Evolutionary conservation across 371 early-diverging fungal species (phyloP).

Genomic region (Conidiobolus incongruus): DNA sequence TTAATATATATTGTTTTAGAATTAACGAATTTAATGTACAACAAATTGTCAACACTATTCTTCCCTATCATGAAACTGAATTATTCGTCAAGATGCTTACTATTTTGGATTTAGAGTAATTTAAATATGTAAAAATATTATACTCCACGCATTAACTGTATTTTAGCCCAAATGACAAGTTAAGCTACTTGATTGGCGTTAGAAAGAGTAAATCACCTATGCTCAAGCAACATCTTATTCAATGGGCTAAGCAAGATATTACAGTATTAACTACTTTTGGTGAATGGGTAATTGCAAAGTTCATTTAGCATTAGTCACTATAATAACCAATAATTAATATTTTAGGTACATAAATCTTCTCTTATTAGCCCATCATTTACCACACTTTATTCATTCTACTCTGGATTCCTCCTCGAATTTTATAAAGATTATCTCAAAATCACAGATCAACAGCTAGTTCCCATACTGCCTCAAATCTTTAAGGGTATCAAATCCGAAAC

Average conservation of each 20-base stretch:
- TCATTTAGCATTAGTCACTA: no score
- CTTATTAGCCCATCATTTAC: no score
- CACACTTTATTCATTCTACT: no score
- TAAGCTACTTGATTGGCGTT: not conserved
- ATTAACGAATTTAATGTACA: constrained; percentile 72
- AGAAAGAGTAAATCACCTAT: not conserved
- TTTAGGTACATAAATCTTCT: no score
- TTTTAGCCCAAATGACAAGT: constrained; percentile 11
- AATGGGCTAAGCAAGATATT: not conserved
- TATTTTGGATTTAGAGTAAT: no score
- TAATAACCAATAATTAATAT: no score
- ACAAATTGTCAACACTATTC: constrained; percentile 42
- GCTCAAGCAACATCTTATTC: not conserved
- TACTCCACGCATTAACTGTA: not conserved
- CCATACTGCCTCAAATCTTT: no score
- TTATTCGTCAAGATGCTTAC: constrained; percentile 43
- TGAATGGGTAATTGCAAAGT: not conserved
- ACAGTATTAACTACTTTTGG: not conserved
- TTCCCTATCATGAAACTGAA: constrained; percentile 86
- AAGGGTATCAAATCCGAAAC: no score
- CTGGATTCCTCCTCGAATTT: no score
- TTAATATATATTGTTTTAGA: constrained; percentile 9
- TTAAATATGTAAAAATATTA: not conserved
- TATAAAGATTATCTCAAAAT: no score
- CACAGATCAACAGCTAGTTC: no score